Base-by-base conservation (phyloP, 129 eudicot genomes). In the Lonicera japonica region DNA sequence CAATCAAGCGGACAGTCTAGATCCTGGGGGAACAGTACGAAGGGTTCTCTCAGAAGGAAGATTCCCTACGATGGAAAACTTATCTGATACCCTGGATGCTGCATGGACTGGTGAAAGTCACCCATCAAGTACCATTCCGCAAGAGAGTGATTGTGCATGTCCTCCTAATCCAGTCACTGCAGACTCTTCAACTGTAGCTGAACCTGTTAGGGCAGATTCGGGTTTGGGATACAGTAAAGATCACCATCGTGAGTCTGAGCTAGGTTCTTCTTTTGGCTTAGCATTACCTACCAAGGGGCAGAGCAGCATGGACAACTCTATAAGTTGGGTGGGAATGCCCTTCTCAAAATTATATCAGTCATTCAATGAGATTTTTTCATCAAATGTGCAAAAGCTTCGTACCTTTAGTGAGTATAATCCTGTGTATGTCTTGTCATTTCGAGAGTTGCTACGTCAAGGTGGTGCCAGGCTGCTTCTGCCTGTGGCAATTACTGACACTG, bases 51-150 rank as follows among this genome's bases (percentile, higher is more conserved):
- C 85, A 16, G 82, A 75, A 25, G 84, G 77, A 56, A 74, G 52
- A 36, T 64, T 60, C 15, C 72, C 63, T 8, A 12, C 18, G 0
- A 22, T 61, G 59, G 73, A 69, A 39, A 77, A 56, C 66, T 45
- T 72, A 60, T 82, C 84, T 38, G 79, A 82, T 51, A 74, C 79
- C 9, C 45, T 77, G 17, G 88, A 82, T 63, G 77, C 89, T 53
- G 79, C 77, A 51, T 79, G 82, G 84, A 75, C 73, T 55, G 89
- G 89, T 54, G 70, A 72, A 68, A 66, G 53, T 21, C 71, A 60
- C 25, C 17, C n/a, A n/a, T n/a, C n/a, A n/a, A n/a, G 24, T 57
- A 56, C 25, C 52, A 56, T 17, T 20, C 45, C 65, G 11, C 39
- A 72, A 41, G 77, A 69, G 38, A 50, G 65, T 15, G 53, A 2